Evolutionary conservation across 805 yeast species (phyloP).

Genomic region (Jamesozyma rosinii): DNA sequence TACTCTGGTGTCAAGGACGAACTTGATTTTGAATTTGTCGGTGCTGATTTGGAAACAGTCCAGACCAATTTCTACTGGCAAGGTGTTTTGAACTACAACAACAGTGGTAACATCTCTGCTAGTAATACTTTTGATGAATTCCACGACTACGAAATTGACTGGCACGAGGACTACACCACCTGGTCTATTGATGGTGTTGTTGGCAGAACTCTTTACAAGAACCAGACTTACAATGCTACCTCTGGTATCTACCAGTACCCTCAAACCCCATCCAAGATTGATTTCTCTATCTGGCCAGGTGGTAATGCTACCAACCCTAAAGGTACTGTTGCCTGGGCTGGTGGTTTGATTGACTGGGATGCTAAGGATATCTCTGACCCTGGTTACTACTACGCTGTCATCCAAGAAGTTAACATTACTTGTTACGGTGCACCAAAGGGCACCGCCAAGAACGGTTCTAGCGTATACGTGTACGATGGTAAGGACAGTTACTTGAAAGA

Average conservation of each 20-base stretch:
- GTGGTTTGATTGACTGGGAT: conserved; percentile 81
- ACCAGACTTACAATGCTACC: conserved; percentile 57
- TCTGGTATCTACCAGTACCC: conserved; percentile 49
- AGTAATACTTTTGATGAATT: conserved; percentile 53
- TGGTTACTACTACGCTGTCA: conserved; percentile 72
- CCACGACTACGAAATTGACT: conserved; percentile 71
- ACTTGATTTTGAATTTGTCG: conserved; percentile 81
- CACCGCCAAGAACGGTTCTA: conserved; percentile 37
- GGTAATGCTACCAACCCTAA: conserved; percentile 44
- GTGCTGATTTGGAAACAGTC: conserved; percentile 54
- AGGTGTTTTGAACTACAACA: conserved; percentile 61
- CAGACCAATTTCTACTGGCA: conserved; percentile 77
- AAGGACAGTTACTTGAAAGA: conserved; percentile 39
- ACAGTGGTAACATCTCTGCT: conserved; percentile 37
- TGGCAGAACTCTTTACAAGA: conserved; percentile 55
- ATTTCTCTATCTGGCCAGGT: conserved; percentile 72
- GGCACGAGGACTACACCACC: conserved; percentile 60
- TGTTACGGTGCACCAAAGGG: conserved; percentile 67
- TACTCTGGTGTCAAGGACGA: conserved; percentile 85
- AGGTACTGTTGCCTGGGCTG: conserved; percentile 78
- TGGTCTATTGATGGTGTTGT: conserved; percentile 68
- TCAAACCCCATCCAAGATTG: conserved; percentile 67
- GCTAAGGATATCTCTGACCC: conserved; percentile 58
- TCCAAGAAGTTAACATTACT: conserved; percentile 51
- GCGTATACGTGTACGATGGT: conserved; percentile 46